Evolutionary conservation across 2,329 filamentous ascomycete species (phyloP).

Genomic region (Corynespora cassiicola): DNA sequence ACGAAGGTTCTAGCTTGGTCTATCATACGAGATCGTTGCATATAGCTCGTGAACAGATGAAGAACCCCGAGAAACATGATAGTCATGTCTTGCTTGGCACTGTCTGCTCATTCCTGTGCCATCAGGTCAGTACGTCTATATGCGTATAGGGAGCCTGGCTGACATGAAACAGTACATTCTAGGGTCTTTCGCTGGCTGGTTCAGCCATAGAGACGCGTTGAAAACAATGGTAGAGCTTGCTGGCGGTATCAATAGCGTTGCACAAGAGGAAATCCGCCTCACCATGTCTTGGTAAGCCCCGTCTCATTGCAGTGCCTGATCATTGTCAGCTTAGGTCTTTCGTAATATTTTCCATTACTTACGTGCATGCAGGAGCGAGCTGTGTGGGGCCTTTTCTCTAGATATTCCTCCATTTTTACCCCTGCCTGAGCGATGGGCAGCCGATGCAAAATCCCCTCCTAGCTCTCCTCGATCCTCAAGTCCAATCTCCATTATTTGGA

Average conservation of each 20-base stretch:
- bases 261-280: constrained; percentile 30
- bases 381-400: constrained; percentile 34
- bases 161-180: constrained; percentile 12
- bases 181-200: constrained; percentile 28
- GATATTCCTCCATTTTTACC: constrained; percentile 33
- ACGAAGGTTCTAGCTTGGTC: too few species aligned
- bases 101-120: constrained; percentile 34
- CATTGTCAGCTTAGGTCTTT: too few species aligned
- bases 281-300: constrained; percentile 39
- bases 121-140: constrained; percentile 29
- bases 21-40: too few species aligned
- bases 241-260: constrained; percentile 29
- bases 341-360: too few species aligned
- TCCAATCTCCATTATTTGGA: constrained; percentile 64
- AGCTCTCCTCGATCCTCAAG: constrained; percentile 63
- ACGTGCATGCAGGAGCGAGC: constrained; percentile 26
- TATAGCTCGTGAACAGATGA: too few species aligned
- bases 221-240: constrained; percentile 27
- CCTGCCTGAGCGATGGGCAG: constrained; percentile 28
- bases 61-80: constrained; percentile 22
- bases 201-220: constrained; percentile 30
- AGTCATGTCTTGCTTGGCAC: constrained; percentile 28
- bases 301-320: too few species aligned
- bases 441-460: constrained; percentile 56
- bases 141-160: too few species aligned